These are phyloP conservation scores for Cyphellophora europaea DNA, from an alignment of 2,329 filamentous ascomycete genomes.

Conservation along the genomic window DNA sequence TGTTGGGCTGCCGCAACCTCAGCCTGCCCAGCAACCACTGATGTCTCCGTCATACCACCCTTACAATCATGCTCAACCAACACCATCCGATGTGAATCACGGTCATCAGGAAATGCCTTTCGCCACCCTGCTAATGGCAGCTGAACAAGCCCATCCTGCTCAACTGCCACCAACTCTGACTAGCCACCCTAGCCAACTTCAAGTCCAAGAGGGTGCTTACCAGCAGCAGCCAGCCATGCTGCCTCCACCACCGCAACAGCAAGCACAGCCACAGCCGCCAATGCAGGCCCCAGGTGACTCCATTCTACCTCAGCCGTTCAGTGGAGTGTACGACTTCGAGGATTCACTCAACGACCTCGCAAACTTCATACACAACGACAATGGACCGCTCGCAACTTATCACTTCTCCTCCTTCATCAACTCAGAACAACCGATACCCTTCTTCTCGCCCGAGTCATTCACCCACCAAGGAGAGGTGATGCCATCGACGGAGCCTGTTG, in stretches of 20 bases:
- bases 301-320: not conserved
- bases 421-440: constrained; percentile 31
- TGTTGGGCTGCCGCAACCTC: no score
- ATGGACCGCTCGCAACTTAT: constrained; percentile 27
- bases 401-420: constrained; percentile 30
- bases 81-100: no score
- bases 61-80: no score
- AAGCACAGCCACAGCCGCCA: constrained; percentile 25
- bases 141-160: constrained; percentile 22
- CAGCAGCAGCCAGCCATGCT: constrained; percentile 29
- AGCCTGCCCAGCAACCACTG: no score
- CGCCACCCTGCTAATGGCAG: constrained; percentile 31
- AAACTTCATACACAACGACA: constrained; percentile 29
- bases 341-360: constrained; percentile 29
- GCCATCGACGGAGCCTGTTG: constrained; percentile 5
- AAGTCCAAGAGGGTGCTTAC: constrained; percentile 9
- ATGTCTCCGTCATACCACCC: no score
- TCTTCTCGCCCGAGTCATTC: constrained; percentile 31
- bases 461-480: constrained; percentile 21
- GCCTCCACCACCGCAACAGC: constrained; percentile 23
- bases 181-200: constrained; percentile 5
- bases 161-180: constrained; percentile 7
- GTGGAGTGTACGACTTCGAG: constrained; percentile 15
- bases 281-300: constrained; percentile 22
- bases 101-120: constrained; percentile 24